Evolutionary conservation across 139 green algal species (phyloP).

Genomic region (Picochlorum sp.): DNA sequence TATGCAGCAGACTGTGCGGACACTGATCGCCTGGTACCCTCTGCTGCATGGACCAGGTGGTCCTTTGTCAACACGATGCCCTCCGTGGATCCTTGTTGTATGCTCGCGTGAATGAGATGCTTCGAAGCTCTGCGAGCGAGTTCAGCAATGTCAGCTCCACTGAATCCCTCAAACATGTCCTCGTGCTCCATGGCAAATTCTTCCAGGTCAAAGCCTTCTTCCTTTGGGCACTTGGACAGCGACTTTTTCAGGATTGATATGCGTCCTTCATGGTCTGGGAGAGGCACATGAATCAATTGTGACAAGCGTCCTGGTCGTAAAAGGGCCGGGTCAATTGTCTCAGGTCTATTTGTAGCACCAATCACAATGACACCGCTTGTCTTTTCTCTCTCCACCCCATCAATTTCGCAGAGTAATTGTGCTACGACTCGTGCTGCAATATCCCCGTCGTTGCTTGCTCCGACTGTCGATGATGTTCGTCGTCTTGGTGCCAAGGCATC

Average conservation of each 20-base stretch:
- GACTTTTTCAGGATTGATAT: constrained; percentile 19
- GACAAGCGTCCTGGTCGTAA: constrained; percentile 53
- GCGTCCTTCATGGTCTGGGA: constrained; percentile 29
- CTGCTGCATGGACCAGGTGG: too few relatives aligned
- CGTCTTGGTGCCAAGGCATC: constrained; percentile 47
- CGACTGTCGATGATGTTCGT: not conserved
- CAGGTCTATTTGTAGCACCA: constrained; percentile 64
- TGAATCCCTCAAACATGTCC: constrained; percentile 17
- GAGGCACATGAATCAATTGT: constrained; percentile 45
- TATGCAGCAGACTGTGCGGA: too few relatives aligned
- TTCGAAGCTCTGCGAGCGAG: constrained; percentile 13
- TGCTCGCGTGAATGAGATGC: too few relatives aligned
- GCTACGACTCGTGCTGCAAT: constrained; percentile 31
- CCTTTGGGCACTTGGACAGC: constrained; percentile 19
- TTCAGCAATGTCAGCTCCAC: constrained; percentile 37
- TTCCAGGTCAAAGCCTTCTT: constrained; percentile 15
- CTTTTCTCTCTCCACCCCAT: constrained; percentile 14
- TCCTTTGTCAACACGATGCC: too few relatives aligned
- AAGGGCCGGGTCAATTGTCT: constrained; percentile 61
- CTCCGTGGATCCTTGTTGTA: too few relatives aligned
- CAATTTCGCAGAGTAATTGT: constrained; percentile 44
- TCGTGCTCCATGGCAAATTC: constrained; percentile 4
- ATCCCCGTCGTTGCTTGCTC: constrained; percentile 15
- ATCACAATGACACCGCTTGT: constrained; percentile 47
- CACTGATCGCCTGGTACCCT: too few relatives aligned